A percentile compares a stretch with the other conserved stretches of the same genome.
phyloP scores from a whole-genome alignment of 2,329 filamentous ascomycete species.

The Periconia macrospinosa region DNA sequence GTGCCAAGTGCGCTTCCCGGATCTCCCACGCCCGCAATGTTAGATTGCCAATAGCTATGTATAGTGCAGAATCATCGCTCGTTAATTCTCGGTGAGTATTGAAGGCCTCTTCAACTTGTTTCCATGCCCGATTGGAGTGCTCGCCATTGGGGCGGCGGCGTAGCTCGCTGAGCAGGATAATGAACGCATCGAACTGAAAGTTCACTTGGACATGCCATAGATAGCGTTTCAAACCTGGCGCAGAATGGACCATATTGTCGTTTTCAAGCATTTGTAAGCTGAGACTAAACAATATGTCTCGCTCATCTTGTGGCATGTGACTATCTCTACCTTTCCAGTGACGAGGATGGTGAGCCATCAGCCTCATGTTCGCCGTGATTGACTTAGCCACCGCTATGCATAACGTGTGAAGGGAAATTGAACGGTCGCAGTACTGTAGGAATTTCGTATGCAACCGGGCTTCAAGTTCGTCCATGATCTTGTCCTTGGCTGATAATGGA shows the following conservation, averaged over 20 bases:
- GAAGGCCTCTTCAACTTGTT: constrained; percentile 48
- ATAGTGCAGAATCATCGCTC: constrained; percentile 44
- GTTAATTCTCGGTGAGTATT: constrained; percentile 39
- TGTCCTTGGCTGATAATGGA: constrained; percentile 26
- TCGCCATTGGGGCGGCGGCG: constrained; percentile 24
- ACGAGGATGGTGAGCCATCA: constrained; percentile 50
- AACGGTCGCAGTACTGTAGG: constrained; percentile 36
- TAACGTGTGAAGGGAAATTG: constrained; percentile 49
- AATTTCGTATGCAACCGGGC: constrained; percentile 43
- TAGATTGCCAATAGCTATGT: constrained; percentile 47
- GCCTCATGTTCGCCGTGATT: constrained; percentile 47
- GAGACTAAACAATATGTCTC: constrained; percentile 45
- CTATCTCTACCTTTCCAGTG: constrained; percentile 34
- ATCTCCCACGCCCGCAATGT: constrained; percentile 51
- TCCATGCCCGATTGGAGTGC: constrained; percentile 47
- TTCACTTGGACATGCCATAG: constrained; percentile 51
- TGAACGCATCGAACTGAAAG: constrained; percentile 56
- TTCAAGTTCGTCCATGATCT: constrained; percentile 47
- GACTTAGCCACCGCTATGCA: constrained; percentile 49
- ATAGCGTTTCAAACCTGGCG: constrained; percentile 44
- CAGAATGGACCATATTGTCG: constrained; percentile 45
- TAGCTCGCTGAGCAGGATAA: constrained; percentile 48
- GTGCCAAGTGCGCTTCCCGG: background rate
- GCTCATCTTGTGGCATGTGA: constrained; percentile 35
- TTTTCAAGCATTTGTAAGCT: constrained; percentile 46